Evolutionary conservation across 179 eudicot species (phyloP).

Genomic region (Silene noctiflora): DNA sequence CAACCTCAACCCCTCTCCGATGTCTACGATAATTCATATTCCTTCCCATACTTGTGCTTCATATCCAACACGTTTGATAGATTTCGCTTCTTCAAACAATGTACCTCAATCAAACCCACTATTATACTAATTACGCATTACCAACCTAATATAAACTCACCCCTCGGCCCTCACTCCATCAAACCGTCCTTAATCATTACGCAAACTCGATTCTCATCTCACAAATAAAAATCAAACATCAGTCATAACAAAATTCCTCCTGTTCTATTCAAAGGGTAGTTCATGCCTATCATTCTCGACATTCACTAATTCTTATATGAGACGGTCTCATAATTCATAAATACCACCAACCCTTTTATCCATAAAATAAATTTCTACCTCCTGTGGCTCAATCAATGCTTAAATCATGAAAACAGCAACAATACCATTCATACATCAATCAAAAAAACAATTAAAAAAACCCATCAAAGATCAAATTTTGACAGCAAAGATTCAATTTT

Average conservation of each 20-base stretch:
- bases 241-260: not conserved
- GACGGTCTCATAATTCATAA: too few relatives aligned
- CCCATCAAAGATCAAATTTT: too few relatives aligned
- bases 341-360: too few relatives aligned
- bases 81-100: not conserved
- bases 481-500: too few relatives aligned
- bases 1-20: not conserved
- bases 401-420: too few relatives aligned
- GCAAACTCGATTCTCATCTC: not conserved
- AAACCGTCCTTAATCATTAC: not conserved
- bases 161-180: not conserved
- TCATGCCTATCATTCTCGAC: not conserved
- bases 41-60: not conserved
- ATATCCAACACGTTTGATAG: not conserved
- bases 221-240: not conserved
- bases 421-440: too few relatives aligned
- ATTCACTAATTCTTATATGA: not conserved
- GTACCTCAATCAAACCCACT: not conserved
- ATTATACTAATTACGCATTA: too few relatives aligned
- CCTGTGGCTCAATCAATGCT: too few relatives aligned
- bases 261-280: not conserved
- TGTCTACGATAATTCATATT: not conserved
- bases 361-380: too few relatives aligned
- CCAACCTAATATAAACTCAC: not conserved
- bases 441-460: too few relatives aligned